Evolutionary conservation across 768 basidiomycete genomes (phyloP), one percentile per base, ranked within the genome.

Genomic region (Porphyrellus cyaneotinctus): DNA sequence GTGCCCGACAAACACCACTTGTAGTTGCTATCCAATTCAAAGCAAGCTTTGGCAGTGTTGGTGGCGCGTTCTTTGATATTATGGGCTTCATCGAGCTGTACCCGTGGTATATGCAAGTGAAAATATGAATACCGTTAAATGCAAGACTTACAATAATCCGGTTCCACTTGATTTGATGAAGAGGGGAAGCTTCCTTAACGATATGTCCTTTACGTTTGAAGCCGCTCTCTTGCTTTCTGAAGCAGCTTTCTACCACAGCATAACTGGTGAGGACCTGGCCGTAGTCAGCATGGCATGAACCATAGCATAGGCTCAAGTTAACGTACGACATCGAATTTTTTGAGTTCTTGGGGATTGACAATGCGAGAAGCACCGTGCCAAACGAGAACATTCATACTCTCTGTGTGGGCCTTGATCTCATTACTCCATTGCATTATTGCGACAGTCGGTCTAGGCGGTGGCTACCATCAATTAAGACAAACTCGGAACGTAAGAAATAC

Each of bases 1-100:
- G 95, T 97, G 6, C 95, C 95, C 30, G 94, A 97, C 26, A 99
- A 75, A 71, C 97, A 99, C 97, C 97, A 99, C 54, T 83, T 84
- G 59, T 82, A 91, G 44, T 80, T 81, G 49, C 87, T 82, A 58
- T 85, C 70, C 12, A 99, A 75, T 50, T 93, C 88, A 66, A 99
- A 99, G 0, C 92, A 82, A n/a, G 94, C 95, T 70, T 95, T 97
- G 2, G 95, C 95, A 0, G 95, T 97, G 65, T 95, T 97, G 1
- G 91, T 94, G 4, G 83, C 73, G 4, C 95, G 83, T 65, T 98
- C 95, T 64, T 98, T 98, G 75, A 98, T 97, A 66, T 95, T 97
- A 70, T 97, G 95, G 6, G 95, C 95, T 74, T 97, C 94, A 59
- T 97, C 94, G 39, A 97, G 80, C 88, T 91, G 54, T 15, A 43